These are phyloP conservation scores for Clohesyomyces aquaticus DNA, from an alignment of 495 filamentous ascomycete species.

Conservation along the genomic window DNA sequence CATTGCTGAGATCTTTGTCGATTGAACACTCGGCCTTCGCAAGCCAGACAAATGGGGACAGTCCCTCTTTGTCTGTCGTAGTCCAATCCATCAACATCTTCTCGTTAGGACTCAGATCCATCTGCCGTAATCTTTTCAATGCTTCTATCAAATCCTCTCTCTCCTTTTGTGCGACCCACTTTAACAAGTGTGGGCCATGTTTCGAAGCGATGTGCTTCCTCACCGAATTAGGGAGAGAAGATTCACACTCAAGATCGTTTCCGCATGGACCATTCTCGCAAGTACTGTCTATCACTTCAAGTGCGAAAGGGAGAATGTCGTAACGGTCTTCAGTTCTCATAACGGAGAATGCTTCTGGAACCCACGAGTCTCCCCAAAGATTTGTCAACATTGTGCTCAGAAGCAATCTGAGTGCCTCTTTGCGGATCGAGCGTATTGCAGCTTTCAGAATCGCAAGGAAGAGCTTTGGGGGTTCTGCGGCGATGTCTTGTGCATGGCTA, in stretches of 20 bases:
- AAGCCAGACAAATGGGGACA: too few species aligned
- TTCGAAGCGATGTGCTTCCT: background rate
- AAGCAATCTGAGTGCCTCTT: background rate
- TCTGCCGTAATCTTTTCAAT: too few species aligned
- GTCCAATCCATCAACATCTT: too few species aligned
- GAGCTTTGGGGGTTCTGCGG: background rate
- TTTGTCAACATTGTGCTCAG: background rate
- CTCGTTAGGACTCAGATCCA: too few species aligned
- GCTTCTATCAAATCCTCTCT: background rate
- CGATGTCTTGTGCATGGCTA: background rate
- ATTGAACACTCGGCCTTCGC: too few species aligned
- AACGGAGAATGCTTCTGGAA: background rate
- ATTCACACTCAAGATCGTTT: background rate
- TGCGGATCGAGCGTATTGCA: background rate
- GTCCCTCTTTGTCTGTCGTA: too few species aligned
- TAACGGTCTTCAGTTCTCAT: background rate
- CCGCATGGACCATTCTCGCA: background rate
- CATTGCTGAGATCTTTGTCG: too few species aligned
- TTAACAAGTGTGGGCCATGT: background rate
- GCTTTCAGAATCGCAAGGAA: background rate
- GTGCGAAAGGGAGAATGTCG: background rate
- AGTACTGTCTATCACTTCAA: background rate
- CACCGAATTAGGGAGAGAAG: background rate
- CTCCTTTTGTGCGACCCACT: background rate
- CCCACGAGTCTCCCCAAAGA: background rate